Base-by-base conservation (phyloP, 352 stramenopile species). In the Pythium sukuiense region DNA sequence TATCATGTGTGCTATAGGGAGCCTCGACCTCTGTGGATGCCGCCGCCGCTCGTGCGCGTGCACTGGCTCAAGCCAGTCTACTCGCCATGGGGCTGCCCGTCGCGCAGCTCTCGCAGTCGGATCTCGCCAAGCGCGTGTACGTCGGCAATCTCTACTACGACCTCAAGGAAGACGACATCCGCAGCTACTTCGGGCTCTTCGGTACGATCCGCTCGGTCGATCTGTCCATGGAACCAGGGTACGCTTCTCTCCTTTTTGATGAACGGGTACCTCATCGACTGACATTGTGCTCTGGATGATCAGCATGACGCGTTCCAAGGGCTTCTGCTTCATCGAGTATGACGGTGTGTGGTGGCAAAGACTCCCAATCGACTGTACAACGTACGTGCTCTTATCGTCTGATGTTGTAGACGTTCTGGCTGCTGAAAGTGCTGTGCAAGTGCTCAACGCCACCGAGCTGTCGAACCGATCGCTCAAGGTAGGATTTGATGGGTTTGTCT, bases 131-230 rank as follows among this genome's bases (percentile, higher is more conserved):
- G 48, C 79, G 85, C 2, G 64, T 93, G 39, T 93, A 93, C 66
- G 87, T 93, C 39, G 85, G 83, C 55, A 93, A 93, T 20, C 61
- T 93, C 20, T 90, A 91, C 69, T 93, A 93, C 69, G 85, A 91
- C 48, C 79, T 93, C 33, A 91, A 87, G 70, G 85, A 93, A 61
- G 79, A 93, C 41, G 85, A 88, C 37, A 84, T 93, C 30, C 83
- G 82, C 55, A 80, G 71, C 43, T 70, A 73, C 14, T 93, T 93
- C 46, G 74, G 79, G 6, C 81, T 81, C 14, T 91, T 93, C 59
- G 85, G 85, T 20, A 65, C 69, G 13, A 88, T 93, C 53, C 73
- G 85, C 43, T 90, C 85, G 6, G 87, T 93, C 49, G 85, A 93
- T 65, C 58, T 93, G 62, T 89, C 85, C 20, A 76, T 93, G 52